Percentiles rank a stretch among this genome's conserved stretches.
Conservation (phyloP, 2,329 filamentous ascomycete species). For the Sporothrix phasma region DNA sequence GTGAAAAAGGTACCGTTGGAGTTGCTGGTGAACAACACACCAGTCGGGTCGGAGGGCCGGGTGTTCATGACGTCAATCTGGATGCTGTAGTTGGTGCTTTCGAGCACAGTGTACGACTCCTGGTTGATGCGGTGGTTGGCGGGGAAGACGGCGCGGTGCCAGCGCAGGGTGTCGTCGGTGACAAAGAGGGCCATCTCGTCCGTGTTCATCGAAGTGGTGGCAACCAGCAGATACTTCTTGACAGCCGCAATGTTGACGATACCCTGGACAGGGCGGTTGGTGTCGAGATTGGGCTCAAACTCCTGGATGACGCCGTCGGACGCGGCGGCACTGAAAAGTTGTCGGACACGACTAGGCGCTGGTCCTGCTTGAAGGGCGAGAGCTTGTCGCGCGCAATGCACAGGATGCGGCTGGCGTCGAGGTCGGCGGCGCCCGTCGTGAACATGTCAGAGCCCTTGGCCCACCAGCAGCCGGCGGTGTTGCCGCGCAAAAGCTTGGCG, state of each 20-base stretch:
- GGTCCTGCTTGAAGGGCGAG: constrained; percentile 61
- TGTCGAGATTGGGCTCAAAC: constrained; percentile 68
- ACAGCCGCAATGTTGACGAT: constrained; percentile 73
- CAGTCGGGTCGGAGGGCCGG: constrained; percentile 59
- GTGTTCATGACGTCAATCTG: constrained; percentile 85
- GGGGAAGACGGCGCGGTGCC: constrained; percentile 88
- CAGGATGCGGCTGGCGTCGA: constrained; percentile 61
- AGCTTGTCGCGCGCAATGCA: constrained; percentile 70
- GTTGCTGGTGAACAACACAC: constrained; percentile 87
- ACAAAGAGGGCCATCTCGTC: constrained; percentile 89
- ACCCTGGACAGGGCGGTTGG: constrained; percentile 63
- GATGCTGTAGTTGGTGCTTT: constrained; percentile 96
- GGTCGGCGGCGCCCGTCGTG: constrained; percentile 52
- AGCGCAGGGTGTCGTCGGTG: constrained; percentile 69
- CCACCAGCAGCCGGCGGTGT: constrained; percentile 75
- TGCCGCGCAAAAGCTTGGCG: constrained; percentile 53
- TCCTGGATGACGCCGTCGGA: constrained; percentile 42
- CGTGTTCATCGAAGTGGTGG: constrained; percentile 67
- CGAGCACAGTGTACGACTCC: constrained; percentile 84
- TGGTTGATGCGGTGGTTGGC: constrained; percentile 70
- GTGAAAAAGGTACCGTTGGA: constrained; percentile 96
- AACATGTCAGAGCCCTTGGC: constrained; percentile 70
- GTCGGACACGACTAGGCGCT: constrained; percentile 71
- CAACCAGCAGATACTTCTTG: constrained; percentile 79
- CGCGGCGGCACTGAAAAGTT: constrained; percentile 57